These are phyloP conservation scores for Ettlia oleoabundans DNA, from an alignment of 139 green algal genomes.

Conservation along the genomic window DNA sequence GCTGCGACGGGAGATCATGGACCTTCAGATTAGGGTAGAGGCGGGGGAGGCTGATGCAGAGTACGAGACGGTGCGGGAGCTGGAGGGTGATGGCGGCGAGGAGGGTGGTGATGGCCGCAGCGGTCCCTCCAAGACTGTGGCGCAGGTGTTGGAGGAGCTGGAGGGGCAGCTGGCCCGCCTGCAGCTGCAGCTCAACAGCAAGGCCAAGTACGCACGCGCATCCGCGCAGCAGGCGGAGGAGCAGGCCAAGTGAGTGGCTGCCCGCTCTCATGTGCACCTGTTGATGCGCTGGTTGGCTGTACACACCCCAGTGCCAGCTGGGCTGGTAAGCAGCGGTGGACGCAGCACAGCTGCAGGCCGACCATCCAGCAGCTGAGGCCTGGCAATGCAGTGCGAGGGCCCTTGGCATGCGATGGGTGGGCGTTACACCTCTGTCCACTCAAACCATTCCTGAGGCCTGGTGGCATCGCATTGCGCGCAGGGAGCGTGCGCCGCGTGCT, in stretches of 20 bases:
- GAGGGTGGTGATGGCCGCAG: background rate
- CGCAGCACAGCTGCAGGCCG: too few relatives aligned
- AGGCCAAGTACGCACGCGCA: slow-evolving; percentile 46
- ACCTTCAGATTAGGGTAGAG: slow-evolving; percentile 55
- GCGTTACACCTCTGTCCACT: too few relatives aligned
- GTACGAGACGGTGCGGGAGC: slow-evolving; percentile 47
- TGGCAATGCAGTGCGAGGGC: too few relatives aligned
- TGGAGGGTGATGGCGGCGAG: slow-evolving; percentile 38
- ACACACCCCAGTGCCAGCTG: too few relatives aligned
- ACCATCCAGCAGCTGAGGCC: too few relatives aligned
- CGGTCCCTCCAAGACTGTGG: slow-evolving; percentile 14
- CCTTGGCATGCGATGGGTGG: too few relatives aligned
- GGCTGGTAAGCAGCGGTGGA: too few relatives aligned
- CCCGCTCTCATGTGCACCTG: too few relatives aligned
- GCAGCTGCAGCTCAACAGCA: slow-evolving; percentile 59
- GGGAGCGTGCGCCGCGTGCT: too few relatives aligned
- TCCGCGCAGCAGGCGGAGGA: background rate
- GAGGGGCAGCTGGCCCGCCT: slow-evolving; percentile 40
- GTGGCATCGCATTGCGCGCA: too few relatives aligned
- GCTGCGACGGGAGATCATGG: slow-evolving; percentile 57
- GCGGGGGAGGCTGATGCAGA: slow-evolving; percentile 47
- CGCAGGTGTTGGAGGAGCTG: slow-evolving; percentile 34
- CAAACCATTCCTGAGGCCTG: too few relatives aligned
- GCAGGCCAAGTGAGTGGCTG: slow-evolving; percentile 7
- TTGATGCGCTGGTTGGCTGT: too few relatives aligned